A percentile compares a stretch with the other conserved stretches of the same genome.
These are phyloP conservation scores for Vitis labrusca DNA, from an alignment of 164 flowering plant species.

Conservation along the genomic window DNA sequence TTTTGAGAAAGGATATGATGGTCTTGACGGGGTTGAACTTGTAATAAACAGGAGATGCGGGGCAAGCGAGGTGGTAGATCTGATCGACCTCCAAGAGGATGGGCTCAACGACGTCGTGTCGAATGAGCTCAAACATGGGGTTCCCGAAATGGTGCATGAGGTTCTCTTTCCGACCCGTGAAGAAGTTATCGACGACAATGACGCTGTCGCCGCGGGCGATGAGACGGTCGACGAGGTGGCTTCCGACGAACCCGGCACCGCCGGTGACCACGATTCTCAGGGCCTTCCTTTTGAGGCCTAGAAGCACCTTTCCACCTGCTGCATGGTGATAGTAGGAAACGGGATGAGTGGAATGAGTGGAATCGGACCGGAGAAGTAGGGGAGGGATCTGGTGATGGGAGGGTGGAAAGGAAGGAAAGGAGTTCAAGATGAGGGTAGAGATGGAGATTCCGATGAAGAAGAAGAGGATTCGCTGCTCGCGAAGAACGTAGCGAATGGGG, in stretches of 20 bases:
- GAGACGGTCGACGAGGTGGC: slow-evolving; percentile 51
- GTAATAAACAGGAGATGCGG: slow-evolving; percentile 59
- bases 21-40: slow-evolving; percentile 56
- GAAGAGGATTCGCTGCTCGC: slow-evolving; percentile 38
- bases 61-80: slow-evolving; percentile 53
- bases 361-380: slow-evolving; percentile 5
- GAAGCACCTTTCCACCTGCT: slow-evolving; percentile 32
- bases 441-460: slow-evolving; percentile 38
- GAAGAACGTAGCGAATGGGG: slow-evolving; percentile 32
- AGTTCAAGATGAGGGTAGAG: slow-evolving; percentile 27
- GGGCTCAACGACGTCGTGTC: slow-evolving; percentile 58
- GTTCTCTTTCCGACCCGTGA: slow-evolving; percentile 48
- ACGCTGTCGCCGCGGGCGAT: slow-evolving; percentile 46
- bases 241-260: slow-evolving; percentile 51
- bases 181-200: slow-evolving; percentile 49
- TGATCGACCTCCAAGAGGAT: slow-evolving; percentile 50
- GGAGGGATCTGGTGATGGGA: background rate
- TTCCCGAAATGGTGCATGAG: slow-evolving; percentile 39
- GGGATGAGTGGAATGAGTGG: background rate
- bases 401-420: slow-evolving; percentile 12
- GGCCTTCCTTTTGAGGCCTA: slow-evolving; percentile 31
- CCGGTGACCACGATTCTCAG: slow-evolving; percentile 44
- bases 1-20: slow-evolving; percentile 38
- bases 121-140: slow-evolving; percentile 45
- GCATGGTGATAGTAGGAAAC: no score